Evolutionary conservation across 192 early-diverging fungal species (phyloP), one percentile per base, ranked within the genome.

Genomic region (Gamsiella multidivaricata): DNA sequence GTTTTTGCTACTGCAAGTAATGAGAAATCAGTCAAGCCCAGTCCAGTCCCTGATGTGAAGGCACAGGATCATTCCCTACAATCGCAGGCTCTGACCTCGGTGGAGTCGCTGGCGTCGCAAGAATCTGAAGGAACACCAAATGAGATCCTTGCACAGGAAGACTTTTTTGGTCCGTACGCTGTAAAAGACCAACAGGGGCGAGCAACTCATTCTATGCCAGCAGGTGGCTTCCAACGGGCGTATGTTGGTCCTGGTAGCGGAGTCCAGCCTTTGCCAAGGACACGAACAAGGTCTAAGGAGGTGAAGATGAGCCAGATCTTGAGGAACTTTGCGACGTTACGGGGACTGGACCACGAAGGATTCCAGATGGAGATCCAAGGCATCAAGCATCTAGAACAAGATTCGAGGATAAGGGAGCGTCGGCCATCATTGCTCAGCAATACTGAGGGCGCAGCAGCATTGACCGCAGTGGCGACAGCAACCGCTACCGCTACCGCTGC

Each of bases 281-380:
- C 49, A 32, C 51, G 74, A 3, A 49, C 41, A 3, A 52, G 18
- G 18, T 78, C 74, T 0, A 68, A 57, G 29, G 74, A 78, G 28
- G 74, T 78, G 11, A 56, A 56, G 34, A 78, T 78, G 74, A 69
- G 74, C 61, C 65, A 69, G 7, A 78, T 78, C 15, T 34, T 78
- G 22, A 54, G 47, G 17, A 78, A 78, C 47, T 78, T 64, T 58
- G 57, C 65, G 1, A 64, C 61, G 0, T 26, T 78, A 26, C 54
- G 74, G 5, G 74, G 74, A 42, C 59, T 78, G 22, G 61, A 78
- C 25, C 60, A 63, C 15, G 74, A 78, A 1, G 65, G 69, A 10
- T 69, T 69, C 26, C 17, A 69, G 14, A 36, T 23, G 0, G 74
- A 78, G 29, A 46, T 34, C 5, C 25, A 43, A 2, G 43, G 32